Base-by-base conservation (phyloP, 1,284 basidiomycete species). In the Ceratobasidium theobromae region DNA sequence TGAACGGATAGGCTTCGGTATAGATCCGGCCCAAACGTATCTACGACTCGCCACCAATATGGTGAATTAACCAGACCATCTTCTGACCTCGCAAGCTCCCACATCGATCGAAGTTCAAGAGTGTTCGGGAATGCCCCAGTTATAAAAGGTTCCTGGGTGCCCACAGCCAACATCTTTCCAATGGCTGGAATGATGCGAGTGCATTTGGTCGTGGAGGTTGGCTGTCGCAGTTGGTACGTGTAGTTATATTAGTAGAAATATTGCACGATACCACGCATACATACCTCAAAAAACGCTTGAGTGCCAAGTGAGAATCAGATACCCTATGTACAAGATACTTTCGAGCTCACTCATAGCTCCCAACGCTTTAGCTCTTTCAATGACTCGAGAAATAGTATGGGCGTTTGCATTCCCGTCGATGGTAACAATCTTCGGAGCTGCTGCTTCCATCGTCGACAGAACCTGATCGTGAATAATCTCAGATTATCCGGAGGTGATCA, bases 191-290 rank as follows among this genome's bases (percentile, higher is more conserved):
- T 73, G 49, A 98, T 84, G 1, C 81, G 79, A 1, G 80, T 78
- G 1, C 90, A 87, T 77, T 98, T 98, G 32, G 82, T 77, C 9
- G 89, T 81, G 0, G 94, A 96, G 0, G 95, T 98, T 0, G 95
- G 95, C 76, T 98, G 23, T 9, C 3, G 27, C 12, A n/a, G 18
- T 38, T 28, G 32, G 27, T 49, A 27, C 33, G 43, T 25, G 18
- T 27, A 12, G 18, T 25, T 21, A 14, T 14, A 9, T 45, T 12
- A 1, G 12, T 18, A 1, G 18, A n/a, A 11, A n/a, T 5, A n/a
- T 45, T 14, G 18, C 43, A 25, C 38, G 81, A 70, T 78, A 80
- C 65, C 79, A 75, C 32, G 77, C 77, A 77, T 68, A 38, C 35
- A 38, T 28, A 72, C 67, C 28, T 52, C 43, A 33, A 18, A 35